phyloP scores from a whole-genome alignment of 2,329 filamentous ascomycete species.

The Penicillium rolfsii region DNA sequence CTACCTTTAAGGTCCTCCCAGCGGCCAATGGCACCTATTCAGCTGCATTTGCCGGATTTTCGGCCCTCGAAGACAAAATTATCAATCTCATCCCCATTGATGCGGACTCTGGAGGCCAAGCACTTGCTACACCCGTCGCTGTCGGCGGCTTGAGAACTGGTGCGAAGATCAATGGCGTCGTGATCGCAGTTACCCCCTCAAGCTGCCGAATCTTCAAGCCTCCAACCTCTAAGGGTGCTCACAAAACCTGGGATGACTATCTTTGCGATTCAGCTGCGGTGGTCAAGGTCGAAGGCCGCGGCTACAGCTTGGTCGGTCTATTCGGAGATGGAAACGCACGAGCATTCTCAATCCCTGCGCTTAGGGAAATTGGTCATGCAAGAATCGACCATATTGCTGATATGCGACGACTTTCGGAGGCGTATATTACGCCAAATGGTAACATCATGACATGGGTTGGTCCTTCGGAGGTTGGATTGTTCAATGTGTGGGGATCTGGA shows the following conservation, averaged over 20 bases:
- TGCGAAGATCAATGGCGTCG: conserved; percentile 72
- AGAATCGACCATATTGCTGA: conserved; percentile 71
- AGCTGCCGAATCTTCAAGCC: conserved; percentile 89
- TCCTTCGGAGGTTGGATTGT: conserved; percentile 78
- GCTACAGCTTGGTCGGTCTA: conserved; percentile 77
- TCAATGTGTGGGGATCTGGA: conserved; percentile 84
- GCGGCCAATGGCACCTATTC: conserved; percentile 69
- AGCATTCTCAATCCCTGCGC: conserved; percentile 81
- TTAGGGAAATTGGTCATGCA: conserved; percentile 78
- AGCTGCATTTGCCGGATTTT: conserved; percentile 70
- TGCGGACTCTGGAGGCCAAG: conserved; percentile 73
- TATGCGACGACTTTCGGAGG: conserved; percentile 68
- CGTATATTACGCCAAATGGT: conserved; percentile 74
- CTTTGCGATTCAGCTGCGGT: conserved; percentile 82
- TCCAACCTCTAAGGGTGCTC: conserved; percentile 82
- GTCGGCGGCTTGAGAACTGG: conserved; percentile 79
- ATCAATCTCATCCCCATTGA: conserved; percentile 80
- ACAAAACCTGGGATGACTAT: conserved; percentile 82
- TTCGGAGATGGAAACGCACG: conserved; percentile 81
- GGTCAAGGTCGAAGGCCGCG: conserved; percentile 72
- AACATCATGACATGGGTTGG: conserved; percentile 87
- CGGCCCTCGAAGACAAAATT: conserved; percentile 68
- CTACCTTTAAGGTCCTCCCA: conserved; percentile 89
- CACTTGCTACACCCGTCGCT: conserved; percentile 71
- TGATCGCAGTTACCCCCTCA: conserved; percentile 73